phyloP scores from a whole-genome alignment of 805 yeast species.

The Novakomyces olei region DNA sequence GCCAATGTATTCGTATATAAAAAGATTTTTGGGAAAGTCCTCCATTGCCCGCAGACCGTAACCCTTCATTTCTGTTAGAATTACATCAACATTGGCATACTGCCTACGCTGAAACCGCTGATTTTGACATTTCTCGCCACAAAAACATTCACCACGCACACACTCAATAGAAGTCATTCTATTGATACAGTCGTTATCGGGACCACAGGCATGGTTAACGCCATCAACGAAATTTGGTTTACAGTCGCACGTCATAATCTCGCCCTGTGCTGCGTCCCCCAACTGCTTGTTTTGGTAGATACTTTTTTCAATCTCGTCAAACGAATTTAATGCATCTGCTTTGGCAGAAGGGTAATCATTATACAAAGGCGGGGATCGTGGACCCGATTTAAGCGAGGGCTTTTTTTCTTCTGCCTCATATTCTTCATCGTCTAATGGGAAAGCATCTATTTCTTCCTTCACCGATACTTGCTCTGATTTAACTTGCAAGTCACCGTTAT shows the following conservation, averaged over 20 bases:
- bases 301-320: slow-evolving; percentile 34
- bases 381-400: not conserved
- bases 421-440: too few relatives aligned
- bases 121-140: slow-evolving; percentile 65
- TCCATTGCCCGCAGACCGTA: slow-evolving; percentile 62
- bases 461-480: too few relatives aligned
- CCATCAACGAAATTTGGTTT: slow-evolving; percentile 23
- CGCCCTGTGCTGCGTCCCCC: slow-evolving; percentile 57
- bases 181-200: slow-evolving; percentile 75
- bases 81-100: slow-evolving; percentile 60
- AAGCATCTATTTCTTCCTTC: too few relatives aligned
- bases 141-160: slow-evolving; percentile 40
- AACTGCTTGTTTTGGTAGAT: slow-evolving; percentile 37
- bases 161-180: slow-evolving; percentile 85
- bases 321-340: slow-evolving; percentile 41
- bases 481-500: too few relatives aligned
- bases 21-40: slow-evolving; percentile 36
- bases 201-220: slow-evolving; percentile 52
- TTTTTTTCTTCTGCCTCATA: too few relatives aligned
- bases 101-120: slow-evolving; percentile 66
- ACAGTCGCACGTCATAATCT: slow-evolving; percentile 84
- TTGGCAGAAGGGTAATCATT: slow-evolving; percentile 30
- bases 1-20: slow-evolving; percentile 81
- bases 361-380: slow-evolving; percentile 7
- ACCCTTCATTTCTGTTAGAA: slow-evolving; percentile 67